Conservation (phyloP, 371 early-diverging fungal genomes). For the Saksenaea vasiformis region DNA sequence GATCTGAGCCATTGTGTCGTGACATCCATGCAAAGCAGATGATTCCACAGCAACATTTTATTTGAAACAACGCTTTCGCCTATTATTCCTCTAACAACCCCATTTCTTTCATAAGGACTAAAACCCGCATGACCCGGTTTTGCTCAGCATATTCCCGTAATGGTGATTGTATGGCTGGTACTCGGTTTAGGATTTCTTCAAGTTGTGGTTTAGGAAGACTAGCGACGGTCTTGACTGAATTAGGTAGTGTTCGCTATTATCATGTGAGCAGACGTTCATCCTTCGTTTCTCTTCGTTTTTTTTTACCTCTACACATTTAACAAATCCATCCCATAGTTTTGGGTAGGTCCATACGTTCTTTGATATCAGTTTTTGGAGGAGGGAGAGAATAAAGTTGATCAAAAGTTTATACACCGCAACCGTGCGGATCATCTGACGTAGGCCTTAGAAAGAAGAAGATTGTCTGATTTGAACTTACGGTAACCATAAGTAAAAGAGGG, state of each 20-base stretch:
- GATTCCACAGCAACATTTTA: not conserved
- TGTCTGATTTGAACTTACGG: conserved; percentile 36
- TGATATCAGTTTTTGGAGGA: conserved; percentile 61
- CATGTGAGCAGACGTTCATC: not conserved
- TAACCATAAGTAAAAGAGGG: conserved; percentile 76
- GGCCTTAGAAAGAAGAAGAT: not conserved
- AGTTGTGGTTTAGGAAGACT: conserved; percentile 62
- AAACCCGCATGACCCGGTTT: conserved; percentile 24
- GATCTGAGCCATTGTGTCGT: not conserved
- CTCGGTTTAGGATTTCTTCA: conserved; percentile 55
- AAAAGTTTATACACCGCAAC: conserved; percentile 65
- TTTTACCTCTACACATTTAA: conserved; percentile 62
- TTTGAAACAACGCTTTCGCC: not conserved
- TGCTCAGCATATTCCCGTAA: conserved; percentile 46
- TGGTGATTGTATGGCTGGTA: conserved; percentile 51
- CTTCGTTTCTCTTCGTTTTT: not conserved
- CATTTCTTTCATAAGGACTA: conserved; percentile 33
- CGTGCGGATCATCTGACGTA: conserved; percentile 58
- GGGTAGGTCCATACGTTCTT: conserved; percentile 72
- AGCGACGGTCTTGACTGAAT: conserved; percentile 58
- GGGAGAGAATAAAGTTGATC: conserved; percentile 54
- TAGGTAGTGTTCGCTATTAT: conserved; percentile 52
- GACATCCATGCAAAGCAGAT: not conserved
- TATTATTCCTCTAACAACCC: conserved; percentile 26
- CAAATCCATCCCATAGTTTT: conserved; percentile 81